Percentiles rank a stretch among this genome's conserved stretches.
Conservation (phyloP, 129 eudicot species). For the Chrysanthemum seticuspe region DNA sequence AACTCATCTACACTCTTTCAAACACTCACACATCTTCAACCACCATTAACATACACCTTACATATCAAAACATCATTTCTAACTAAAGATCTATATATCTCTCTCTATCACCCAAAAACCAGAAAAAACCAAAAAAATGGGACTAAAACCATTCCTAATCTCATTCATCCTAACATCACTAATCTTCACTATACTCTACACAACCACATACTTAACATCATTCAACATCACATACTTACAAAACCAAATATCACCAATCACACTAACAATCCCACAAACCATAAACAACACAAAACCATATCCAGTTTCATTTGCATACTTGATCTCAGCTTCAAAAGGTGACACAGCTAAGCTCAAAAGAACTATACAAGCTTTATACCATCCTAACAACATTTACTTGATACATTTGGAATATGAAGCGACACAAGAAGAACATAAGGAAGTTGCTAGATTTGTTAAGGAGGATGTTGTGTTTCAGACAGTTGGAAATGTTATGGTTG, state of each 20-base stretch:
- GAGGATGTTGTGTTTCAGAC: slow-evolving; percentile 40
- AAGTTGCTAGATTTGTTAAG: slow-evolving; percentile 57
- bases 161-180: slow-evolving; percentile 57
- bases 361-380: slow-evolving; percentile 60
- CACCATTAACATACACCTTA: background rate
- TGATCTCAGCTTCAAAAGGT: slow-evolving; percentile 87
- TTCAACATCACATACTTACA: slow-evolving; percentile 7
- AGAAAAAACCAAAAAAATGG: slow-evolving; percentile 34
- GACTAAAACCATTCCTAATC: slow-evolving; percentile 38
- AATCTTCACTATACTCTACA: slow-evolving; percentile 49
- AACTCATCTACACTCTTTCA: slow-evolving; percentile 29
- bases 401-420: slow-evolving; percentile 80
- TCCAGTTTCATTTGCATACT: slow-evolving; percentile 82
- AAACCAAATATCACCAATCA: slow-evolving; percentile 31
- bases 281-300: slow-evolving; percentile 34
- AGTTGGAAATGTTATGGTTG: slow-evolving; percentile 77
- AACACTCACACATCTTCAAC: background rate
- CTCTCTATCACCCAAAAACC: no score
- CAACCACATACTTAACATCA: slow-evolving; percentile 45
- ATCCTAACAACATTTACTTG: slow-evolving; percentile 69
- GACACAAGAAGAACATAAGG: slow-evolving; percentile 47
- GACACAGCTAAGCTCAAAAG: slow-evolving; percentile 70
- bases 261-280: slow-evolving; percentile 33
- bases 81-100: background rate
- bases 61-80: no score